These are phyloP conservation scores for Pyrus communis DNA, from an alignment of 306 rosid species.

Conservation along the genomic window DNA sequence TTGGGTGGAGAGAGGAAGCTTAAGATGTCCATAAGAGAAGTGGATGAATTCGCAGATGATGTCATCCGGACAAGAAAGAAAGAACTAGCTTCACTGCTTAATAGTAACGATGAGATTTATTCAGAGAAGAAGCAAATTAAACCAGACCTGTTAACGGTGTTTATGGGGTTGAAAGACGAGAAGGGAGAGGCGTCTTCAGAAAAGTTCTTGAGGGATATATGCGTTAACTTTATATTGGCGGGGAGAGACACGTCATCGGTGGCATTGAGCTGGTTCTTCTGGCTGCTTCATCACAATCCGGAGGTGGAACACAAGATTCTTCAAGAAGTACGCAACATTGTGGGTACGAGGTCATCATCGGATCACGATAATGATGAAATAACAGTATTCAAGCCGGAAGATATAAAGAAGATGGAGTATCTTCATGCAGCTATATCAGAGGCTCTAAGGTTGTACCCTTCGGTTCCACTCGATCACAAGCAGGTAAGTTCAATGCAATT, in stretches of 20 bases:
- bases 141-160: conserved; percentile 62
- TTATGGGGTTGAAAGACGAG: conserved; percentile 69
- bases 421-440: conserved; percentile 89
- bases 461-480: conserved; percentile 87
- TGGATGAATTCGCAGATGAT: conserved; percentile 60
- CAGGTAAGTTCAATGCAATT: conserved; percentile 42
- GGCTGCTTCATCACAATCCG: conserved; percentile 63
- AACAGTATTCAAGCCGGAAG: conserved; percentile 44
- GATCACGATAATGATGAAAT: neutral
- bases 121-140: conserved; percentile 8
- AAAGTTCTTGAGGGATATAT: conserved; percentile 81
- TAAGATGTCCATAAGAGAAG: conserved; percentile 44
- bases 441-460: conserved; percentile 81
- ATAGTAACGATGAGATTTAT: neutral
- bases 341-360: conserved; percentile 36
- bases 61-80: conserved; percentile 68
- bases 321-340: conserved; percentile 44
- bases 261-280: conserved; percentile 96
- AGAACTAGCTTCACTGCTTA: conserved; percentile 23
- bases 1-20: conserved; percentile 62
- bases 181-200: conserved; percentile 49
- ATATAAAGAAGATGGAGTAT: conserved; percentile 89
- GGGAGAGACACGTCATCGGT: conserved; percentile 98
- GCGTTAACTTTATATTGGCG: conserved; percentile 84
- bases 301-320: conserved; percentile 55